These are phyloP conservation scores for Penicillium egyptiacum DNA, from an alignment of 495 filamentous ascomycete genomes.

Conservation along the genomic window DNA sequence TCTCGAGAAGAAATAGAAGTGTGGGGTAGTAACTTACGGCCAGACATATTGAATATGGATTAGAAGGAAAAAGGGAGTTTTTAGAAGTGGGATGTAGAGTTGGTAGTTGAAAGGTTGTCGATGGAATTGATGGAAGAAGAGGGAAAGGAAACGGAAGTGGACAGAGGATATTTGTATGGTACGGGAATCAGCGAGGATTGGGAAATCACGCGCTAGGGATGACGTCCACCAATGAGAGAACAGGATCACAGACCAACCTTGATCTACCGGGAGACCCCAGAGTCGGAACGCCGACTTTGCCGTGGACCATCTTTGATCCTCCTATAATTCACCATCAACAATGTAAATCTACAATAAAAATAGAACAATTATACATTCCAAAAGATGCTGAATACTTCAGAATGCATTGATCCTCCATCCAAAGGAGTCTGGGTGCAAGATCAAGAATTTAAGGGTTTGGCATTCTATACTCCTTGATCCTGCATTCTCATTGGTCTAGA, in stretches of 20 bases:
- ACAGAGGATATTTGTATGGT: slow-evolving; percentile 51
- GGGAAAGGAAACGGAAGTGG: slow-evolving; percentile 29
- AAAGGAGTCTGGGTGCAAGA: slow-evolving; percentile 35
- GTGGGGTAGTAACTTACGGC: slow-evolving; percentile 55
- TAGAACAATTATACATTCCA: slow-evolving; percentile 20
- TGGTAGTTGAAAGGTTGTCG: slow-evolving; percentile 39
- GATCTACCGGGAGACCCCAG: slow-evolving; percentile 36
- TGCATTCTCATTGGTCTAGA: slow-evolving; percentile 40
- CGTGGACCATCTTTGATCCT: slow-evolving; percentile 29
- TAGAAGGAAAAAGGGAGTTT: slow-evolving; percentile 32
- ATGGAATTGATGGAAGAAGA: slow-evolving; percentile 42
- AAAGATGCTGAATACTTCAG: slow-evolving; percentile 9
- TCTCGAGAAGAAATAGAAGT: slow-evolving; percentile 12
- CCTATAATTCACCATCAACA: slow-evolving; percentile 20
- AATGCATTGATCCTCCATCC: slow-evolving; percentile 21
- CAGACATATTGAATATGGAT: slow-evolving; percentile 60
- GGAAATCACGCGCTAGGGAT: slow-evolving; percentile 45
- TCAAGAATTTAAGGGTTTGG: slow-evolving; percentile 33
- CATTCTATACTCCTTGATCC: slow-evolving; percentile 45
- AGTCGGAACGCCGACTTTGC: slow-evolving; percentile 25
- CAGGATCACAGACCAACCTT: slow-evolving; percentile 33
- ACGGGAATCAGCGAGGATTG: slow-evolving; percentile 30
- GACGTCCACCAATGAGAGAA: slow-evolving; percentile 43
- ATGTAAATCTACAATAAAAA: slow-evolving; percentile 26
- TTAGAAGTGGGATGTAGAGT: slow-evolving; percentile 37